Percentiles rank a stretch among this genome's conserved stretches.
Conservation (phyloP, 75 land plant genomes). For the Pinus albicaulis region DNA sequence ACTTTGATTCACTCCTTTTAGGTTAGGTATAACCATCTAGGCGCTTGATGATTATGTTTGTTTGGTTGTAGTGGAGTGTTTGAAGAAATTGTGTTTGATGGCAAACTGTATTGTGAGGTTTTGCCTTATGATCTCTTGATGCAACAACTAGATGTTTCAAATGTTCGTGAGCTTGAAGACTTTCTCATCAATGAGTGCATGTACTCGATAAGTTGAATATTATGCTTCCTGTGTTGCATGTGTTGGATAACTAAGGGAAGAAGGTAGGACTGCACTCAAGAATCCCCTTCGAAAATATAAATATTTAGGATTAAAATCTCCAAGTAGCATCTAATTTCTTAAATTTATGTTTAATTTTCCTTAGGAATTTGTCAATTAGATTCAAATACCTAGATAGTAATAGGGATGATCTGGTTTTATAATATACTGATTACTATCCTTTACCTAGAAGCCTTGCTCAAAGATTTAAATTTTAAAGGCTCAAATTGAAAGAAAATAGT, state of each 20-base stretch:
- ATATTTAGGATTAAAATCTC: not conserved
- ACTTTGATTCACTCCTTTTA: not conserved
- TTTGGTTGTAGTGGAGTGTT: not conserved
- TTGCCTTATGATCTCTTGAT: slow-evolving; percentile 90
- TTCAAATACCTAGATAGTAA: not conserved
- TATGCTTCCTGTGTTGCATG: not conserved
- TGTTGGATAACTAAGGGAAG: not conserved
- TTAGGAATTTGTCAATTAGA: not conserved
- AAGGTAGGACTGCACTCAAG: not conserved
- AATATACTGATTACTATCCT: no score
- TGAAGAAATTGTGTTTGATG: not conserved
- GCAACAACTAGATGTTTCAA: slow-evolving; percentile 86
- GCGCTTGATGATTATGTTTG: not conserved
- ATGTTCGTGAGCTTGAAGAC: slow-evolving; percentile 97
- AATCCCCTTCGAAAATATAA: not conserved
- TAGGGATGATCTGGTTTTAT: no score
- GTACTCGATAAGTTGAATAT: slow-evolving; percentile 75
- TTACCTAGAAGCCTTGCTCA: no score
- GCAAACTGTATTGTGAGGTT: slow-evolving; percentile 36
- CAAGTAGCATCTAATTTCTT: not conserved
- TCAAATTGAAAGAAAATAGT: not conserved
- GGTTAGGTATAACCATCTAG: not conserved
- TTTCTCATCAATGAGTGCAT: slow-evolving; percentile 98
- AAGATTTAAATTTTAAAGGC: not conserved
- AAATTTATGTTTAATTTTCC: not conserved